A percentile compares a stretch with the other conserved stretches of the same genome.
Conservation (phyloP, 1,284 basidiomycete genomes). For the Ceratobasidium sp. region DNA sequence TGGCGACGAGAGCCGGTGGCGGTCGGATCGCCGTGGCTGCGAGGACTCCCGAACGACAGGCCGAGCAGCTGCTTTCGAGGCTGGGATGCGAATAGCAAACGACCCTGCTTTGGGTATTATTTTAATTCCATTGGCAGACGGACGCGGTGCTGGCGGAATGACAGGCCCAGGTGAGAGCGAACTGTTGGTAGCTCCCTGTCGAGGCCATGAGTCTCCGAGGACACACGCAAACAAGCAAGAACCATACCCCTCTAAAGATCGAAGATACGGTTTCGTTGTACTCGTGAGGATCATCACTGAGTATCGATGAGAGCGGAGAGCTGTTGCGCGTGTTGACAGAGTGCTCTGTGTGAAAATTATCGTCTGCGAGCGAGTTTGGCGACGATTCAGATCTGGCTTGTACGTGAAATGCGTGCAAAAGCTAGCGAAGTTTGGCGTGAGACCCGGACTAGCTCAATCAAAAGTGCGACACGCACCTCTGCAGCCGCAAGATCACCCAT, state of each 20-base stretch:
- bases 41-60: conserved; percentile 9
- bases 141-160: conserved; percentile 13
- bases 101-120: conserved; percentile 43
- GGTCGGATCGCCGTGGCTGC: conserved; percentile 4
- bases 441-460: background rate
- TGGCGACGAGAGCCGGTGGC: conserved; percentile 8
- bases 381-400: conserved; percentile 41
- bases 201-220: background rate
- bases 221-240: background rate
- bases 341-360: conserved; percentile 29
- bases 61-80: conserved; percentile 31
- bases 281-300: conserved; percentile 36
- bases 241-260: conserved; percentile 21
- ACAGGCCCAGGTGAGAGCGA: conserved; percentile 12
- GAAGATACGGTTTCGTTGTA: conserved; percentile 15
- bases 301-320: conserved; percentile 37
- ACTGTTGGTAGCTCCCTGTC: conserved; percentile 1
- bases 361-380: conserved; percentile 32
- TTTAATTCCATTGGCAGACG: conserved; percentile 33
- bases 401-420: conserved; percentile 35
- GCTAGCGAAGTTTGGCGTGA: conserved; percentile 11
- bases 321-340: conserved; percentile 28
- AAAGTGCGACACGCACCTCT: conserved; percentile 7
- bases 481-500: conserved; percentile 37
- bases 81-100: conserved; percentile 40